Conservation (phyloP, 2,329 filamentous ascomycete species). For the Didymella lethalis region DNA sequence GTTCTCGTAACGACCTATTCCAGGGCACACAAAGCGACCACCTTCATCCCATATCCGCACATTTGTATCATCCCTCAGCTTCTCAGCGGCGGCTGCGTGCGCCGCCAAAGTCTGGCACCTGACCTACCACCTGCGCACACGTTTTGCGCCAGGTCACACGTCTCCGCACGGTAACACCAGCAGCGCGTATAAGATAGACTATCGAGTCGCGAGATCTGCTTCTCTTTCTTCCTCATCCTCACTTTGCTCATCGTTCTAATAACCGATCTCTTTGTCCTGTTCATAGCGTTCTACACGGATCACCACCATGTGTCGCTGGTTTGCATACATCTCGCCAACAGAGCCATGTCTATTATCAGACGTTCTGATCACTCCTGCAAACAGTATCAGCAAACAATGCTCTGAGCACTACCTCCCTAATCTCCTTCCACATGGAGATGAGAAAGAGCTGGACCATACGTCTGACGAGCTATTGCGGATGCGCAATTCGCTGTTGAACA, state of each 20-base stretch:
- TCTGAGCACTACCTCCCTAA: conserved; percentile 62
- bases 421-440: conserved; percentile 57
- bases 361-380: conserved; percentile 58
- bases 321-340: conserved; percentile 62
- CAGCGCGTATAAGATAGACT: background rate
- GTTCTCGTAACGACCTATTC: background rate
- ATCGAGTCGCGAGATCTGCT: background rate
- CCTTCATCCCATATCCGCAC: background rate
- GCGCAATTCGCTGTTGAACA: conserved; percentile 63
- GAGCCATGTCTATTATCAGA: conserved; percentile 65
- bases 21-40: background rate
- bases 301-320: conserved; percentile 60
- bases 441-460: conserved; percentile 52
- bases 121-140: conserved; percentile 3
- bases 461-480: conserved; percentile 56
- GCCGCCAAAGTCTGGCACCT: background rate
- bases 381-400: conserved; percentile 48
- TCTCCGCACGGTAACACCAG: conserved; percentile 1
- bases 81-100: background rate
- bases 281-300: background rate
- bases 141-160: conserved; percentile 6
- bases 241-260: too few species aligned
- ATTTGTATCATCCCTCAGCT: background rate
- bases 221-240: background rate
- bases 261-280: background rate